Evolutionary conservation across 2,329 filamentous ascomycete species (phyloP), one percentile per base, ranked within the genome.

Genomic region (Westerdykella aurantiaca): DNA sequence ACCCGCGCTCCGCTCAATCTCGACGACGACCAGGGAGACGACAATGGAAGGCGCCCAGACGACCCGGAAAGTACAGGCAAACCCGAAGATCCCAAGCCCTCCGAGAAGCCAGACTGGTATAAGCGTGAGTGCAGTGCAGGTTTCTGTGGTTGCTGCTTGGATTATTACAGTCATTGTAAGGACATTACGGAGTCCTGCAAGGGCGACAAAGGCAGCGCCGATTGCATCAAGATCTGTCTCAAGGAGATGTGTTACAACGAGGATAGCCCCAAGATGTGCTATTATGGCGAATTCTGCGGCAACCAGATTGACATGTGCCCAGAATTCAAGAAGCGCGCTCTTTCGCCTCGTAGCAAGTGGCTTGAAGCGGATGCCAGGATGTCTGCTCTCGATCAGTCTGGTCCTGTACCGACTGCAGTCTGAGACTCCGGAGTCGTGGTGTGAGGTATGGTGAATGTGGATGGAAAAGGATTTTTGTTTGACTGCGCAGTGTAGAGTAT

Each of bases 1-100:
- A 57, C 53, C 5, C 41, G 44, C 4, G 55, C 48, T 7, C 50
- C 57, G 6, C 48, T 63, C 4, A 49, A 42, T n/a, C 44, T 63
- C 1, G 57, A 64, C 34, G 58, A 63, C n/a, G 58, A 62, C 23
- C 51, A 62, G 34, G 59, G 59, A 2, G 18, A 21, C 6, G 48
- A 57, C 23, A 58, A 62, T 34, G 51, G 31, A 12, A 14, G 14
- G 31, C 12, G 31, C 14, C 31, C 14, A 21, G 18, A 21, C 31
- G 31, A 33, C 31, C 12, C 31, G 31, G 31, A 12, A 33, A 12
- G 12, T 33, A 33, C 31, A 3, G 14, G 14, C 12, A 33, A 12
- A 6, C 7, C 31, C 18, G 4, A 21, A 21, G 18, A 21, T 7
- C 14, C 31, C 31, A 33, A 33, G 31, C 12, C 12, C 31, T 4